Percentiles rank a stretch among this genome's conserved stretches.
These are phyloP conservation scores for Litchi chinensis DNA, from an alignment of 345 rosid genomes.

Conservation along the genomic window DNA sequence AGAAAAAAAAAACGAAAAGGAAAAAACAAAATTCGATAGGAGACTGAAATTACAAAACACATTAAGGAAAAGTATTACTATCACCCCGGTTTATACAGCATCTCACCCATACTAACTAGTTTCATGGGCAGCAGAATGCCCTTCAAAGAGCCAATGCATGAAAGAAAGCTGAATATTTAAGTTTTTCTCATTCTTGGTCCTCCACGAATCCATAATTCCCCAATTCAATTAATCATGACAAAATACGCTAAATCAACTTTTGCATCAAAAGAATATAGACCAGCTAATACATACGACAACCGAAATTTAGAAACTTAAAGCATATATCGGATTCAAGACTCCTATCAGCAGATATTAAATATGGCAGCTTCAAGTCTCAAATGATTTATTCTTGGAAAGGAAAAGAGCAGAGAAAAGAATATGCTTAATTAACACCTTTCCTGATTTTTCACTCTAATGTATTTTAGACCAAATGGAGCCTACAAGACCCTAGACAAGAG, in stretches of 20 bases:
- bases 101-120: background rate
- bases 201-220: conserved; percentile 4
- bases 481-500: background rate
- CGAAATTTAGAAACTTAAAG: background rate
- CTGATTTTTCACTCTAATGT: background rate
- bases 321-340: background rate
- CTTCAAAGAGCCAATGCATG: background rate
- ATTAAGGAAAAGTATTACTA: background rate
- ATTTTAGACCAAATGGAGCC: conserved; percentile 8
- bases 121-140: background rate
- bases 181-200: background rate
- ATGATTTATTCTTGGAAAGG: background rate
- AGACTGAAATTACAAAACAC: background rate
- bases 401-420: background rate
- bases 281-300: background rate
- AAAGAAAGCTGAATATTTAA: background rate
- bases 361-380: background rate
- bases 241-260: background rate
- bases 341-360: background rate
- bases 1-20: background rate
- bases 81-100: background rate
- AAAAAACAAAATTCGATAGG: background rate
- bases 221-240: conserved; percentile 1
- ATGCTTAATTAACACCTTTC: background rate
- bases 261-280: background rate